These are phyloP conservation scores for Lentithecium fluviatile DNA, from an alignment of 495 filamentous ascomycete species.

Conservation along the genomic window DNA sequence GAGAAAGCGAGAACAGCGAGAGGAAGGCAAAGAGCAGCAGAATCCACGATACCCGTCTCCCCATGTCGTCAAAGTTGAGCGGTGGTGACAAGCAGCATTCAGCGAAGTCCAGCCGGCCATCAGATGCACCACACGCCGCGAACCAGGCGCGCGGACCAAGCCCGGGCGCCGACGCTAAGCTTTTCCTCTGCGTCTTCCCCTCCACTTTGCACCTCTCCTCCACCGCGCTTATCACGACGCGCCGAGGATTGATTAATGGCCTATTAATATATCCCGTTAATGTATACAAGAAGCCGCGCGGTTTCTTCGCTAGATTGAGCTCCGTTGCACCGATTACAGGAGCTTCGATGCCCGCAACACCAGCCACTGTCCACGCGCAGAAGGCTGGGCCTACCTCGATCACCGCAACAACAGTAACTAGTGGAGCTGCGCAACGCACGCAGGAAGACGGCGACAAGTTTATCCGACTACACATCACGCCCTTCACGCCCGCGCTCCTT, in stretches of 20 bases:
- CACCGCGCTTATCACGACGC: background rate
- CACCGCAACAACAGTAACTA: background rate
- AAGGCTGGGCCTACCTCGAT: background rate
- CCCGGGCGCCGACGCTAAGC: conserved; percentile 1
- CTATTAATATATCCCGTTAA: background rate
- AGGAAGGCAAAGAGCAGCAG: conserved; percentile 29
- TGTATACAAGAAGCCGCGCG: background rate
- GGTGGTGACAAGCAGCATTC: background rate
- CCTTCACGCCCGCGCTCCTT: conserved; percentile 71
- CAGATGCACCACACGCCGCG: background rate
- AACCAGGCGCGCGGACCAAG: conserved; percentile 5
- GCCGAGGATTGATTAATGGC: background rate
- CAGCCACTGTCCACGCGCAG: conserved; percentile 2
- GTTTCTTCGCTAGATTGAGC: background rate
- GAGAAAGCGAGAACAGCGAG: conserved; percentile 32
- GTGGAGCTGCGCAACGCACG: background rate
- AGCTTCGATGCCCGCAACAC: conserved; percentile 21
- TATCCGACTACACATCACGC: conserved; percentile 72
- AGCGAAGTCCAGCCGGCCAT: background rate
- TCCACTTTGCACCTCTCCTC: background rate
- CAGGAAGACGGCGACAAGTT: conserved; percentile 13
- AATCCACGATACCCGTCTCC: conserved; percentile 9
- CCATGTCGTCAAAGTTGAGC: background rate
- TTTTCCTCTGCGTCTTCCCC: background rate
- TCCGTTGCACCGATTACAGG: background rate